Conservation (phyloP, 139 green algal species). For the Tetratostichococcus sp. region DNA sequence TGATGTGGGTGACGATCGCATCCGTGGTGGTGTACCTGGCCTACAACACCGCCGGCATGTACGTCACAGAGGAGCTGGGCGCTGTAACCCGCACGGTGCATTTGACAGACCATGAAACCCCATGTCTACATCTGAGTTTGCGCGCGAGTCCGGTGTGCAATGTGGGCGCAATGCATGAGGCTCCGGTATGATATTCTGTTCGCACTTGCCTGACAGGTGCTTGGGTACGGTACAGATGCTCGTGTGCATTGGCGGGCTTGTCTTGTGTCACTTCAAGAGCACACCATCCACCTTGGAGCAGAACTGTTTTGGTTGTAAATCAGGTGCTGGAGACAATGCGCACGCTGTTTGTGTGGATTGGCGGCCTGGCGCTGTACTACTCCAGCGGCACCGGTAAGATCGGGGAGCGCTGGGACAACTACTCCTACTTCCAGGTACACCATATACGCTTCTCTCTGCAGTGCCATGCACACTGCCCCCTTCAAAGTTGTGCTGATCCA, state of each 20-base stretch:
- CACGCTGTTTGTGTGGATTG: constrained; percentile 71
- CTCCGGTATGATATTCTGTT: too few relatives aligned
- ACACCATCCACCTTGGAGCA: too few relatives aligned
- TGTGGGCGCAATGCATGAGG: too few relatives aligned
- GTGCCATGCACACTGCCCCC: too few relatives aligned
- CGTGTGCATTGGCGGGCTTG: too few relatives aligned
- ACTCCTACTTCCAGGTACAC: constrained; percentile 51
- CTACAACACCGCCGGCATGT: constrained; percentile 73
- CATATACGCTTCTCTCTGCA: neutral
- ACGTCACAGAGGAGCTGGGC: neutral
- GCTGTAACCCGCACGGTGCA: neutral
- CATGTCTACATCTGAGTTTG: too few relatives aligned
- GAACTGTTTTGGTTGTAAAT: constrained; percentile 22
- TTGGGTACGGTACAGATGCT: too few relatives aligned
- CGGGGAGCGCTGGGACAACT: constrained; percentile 59
- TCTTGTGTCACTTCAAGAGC: too few relatives aligned
- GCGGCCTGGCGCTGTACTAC: constrained; percentile 62
- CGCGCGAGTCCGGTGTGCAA: too few relatives aligned
- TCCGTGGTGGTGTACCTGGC: constrained; percentile 4
- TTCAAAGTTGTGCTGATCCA: too few relatives aligned
- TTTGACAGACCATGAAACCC: too few relatives aligned
- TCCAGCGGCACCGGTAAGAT: constrained; percentile 37
- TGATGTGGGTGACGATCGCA: neutral
- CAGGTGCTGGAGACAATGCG: constrained; percentile 70
- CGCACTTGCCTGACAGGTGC: too few relatives aligned